Evolutionary conservation across 768 basidiomycete genomes (phyloP), one percentile per base, ranked within the genome.

Genomic region (Pleurotus pulmonarius): DNA sequence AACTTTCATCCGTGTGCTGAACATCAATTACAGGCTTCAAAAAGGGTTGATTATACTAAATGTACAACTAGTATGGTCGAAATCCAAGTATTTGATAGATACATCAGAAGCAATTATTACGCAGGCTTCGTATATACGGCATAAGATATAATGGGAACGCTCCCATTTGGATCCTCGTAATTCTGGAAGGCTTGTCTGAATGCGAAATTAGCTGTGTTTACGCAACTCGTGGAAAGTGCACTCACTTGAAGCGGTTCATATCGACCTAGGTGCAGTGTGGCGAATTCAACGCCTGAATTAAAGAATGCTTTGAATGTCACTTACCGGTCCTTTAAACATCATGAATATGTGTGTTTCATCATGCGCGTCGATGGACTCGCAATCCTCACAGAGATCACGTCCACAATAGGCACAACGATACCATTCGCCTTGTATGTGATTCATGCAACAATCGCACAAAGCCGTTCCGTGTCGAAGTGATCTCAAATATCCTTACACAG

Each of bases 351-450:
- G 94, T 1, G 82, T 84, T 58, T 82, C 77, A 62, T 94, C 82
- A 65, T 97, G 94, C 45, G 88, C 87, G 64, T 92, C 92, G 24
- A 89, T 72, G 46, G 73, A 77, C 68, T 94, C 90, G 63, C 94
- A 96, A 26, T 79, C 79, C 41, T 85, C 84, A 70, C 95, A 97
- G n/a, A 96, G 73, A 67, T 98, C 95, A 61, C 82, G 86, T 5
- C 80, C 79, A 65, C 94, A 97, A 65, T 93, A 92, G 3, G 85
- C 92, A 64, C 95, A 98, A 61, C 89, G 83, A 70, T 87, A 90
- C 95, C 95, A 98, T 61, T 84, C 82, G 13, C 95, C 95, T n/a
- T 76, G 72, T 54, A 97, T 95, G 49, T 78, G 80, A 22, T 78
- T 80, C 76, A 93, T 83, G 68, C 95, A 95, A 45, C 86, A 82